Evolutionary conservation across 208 protist species (phyloP).

Genomic region (Crithidia expoeki): DNA sequence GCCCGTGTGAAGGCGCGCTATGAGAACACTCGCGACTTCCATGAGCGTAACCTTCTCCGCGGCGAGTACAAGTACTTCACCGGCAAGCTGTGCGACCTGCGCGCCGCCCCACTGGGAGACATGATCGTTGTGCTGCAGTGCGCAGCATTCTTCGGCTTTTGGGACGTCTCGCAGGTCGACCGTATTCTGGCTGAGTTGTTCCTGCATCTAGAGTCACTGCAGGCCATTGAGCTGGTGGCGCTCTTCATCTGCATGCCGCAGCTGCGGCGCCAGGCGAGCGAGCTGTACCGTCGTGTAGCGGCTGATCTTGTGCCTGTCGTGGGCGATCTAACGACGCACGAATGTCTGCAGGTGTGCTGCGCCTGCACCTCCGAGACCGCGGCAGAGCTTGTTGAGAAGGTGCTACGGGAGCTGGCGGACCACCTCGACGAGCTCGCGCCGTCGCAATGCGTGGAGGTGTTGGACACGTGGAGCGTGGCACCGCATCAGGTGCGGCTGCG

Average conservation of each 20-base stretch:
- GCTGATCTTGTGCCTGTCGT: constrained; percentile 53
- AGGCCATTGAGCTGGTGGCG: constrained; percentile 55
- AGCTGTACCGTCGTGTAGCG: constrained; percentile 52
- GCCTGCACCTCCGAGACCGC: constrained; percentile 59
- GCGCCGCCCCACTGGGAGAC: constrained; percentile 63
- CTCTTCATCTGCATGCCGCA: constrained; percentile 74
- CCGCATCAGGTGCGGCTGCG: constrained; percentile 26
- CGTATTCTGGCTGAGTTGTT: constrained; percentile 67
- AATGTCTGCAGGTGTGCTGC: constrained; percentile 62
- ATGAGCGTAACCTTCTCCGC: constrained; percentile 84
- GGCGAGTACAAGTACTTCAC: constrained; percentile 95
- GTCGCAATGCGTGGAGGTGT: constrained; percentile 58
- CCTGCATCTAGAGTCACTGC: constrained; percentile 56
- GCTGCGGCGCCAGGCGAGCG: constrained; percentile 63
- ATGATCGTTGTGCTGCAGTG: constrained; percentile 84
- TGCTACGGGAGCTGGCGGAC: constrained; percentile 50
- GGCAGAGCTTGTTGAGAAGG: constrained; percentile 45
- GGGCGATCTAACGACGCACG: constrained; percentile 73
- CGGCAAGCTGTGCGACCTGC: constrained; percentile 87
- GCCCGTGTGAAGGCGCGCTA: constrained; percentile 77
- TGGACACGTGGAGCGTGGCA: constrained; percentile 59
- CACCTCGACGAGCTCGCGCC: constrained; percentile 39
- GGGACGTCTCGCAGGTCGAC: constrained; percentile 84
- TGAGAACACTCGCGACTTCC: constrained; percentile 73
- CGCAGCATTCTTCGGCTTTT: constrained; percentile 89